Percentiles rank a stretch among this genome's conserved stretches.
Conservation (phyloP, 179 eudicot species). For the Spergularia azorica region DNA sequence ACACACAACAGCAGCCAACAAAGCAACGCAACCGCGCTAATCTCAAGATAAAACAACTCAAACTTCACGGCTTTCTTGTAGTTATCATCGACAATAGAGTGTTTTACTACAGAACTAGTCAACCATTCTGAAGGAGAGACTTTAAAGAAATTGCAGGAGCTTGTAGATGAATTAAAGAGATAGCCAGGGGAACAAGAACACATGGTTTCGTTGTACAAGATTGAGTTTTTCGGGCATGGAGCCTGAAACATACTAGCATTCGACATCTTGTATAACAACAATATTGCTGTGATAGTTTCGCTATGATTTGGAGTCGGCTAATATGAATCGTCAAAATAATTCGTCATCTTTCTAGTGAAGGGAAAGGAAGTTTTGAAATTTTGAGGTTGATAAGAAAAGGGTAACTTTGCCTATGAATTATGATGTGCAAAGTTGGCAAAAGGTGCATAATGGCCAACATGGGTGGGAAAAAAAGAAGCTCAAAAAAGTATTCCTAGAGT, state of each 20-base stretch:
- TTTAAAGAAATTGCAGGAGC: slow-evolving; percentile 40
- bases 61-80: slow-evolving; percentile 49
- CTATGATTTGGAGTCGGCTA: too few relatives aligned
- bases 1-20: slow-evolving; percentile 59
- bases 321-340: too few relatives aligned
- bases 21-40: slow-evolving; percentile 40
- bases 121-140: slow-evolving; percentile 34
- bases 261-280: background rate
- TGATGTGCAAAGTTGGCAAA: too few relatives aligned
- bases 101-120: slow-evolving; percentile 51
- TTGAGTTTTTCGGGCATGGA: slow-evolving; percentile 50
- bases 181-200: slow-evolving; percentile 78
- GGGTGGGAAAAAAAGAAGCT: background rate
- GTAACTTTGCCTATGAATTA: too few relatives aligned
- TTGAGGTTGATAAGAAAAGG: too few relatives aligned
- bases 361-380: too few relatives aligned
- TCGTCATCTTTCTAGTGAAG: too few relatives aligned
- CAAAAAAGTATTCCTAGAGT: background rate
- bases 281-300: background rate
- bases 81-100: slow-evolving; percentile 28
- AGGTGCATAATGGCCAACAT: too few relatives aligned
- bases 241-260: slow-evolving; percentile 9
- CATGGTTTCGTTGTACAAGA: slow-evolving; percentile 54
- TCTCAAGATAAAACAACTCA: slow-evolving; percentile 40
- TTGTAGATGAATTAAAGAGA: slow-evolving; percentile 39